Conservation (phyloP, 352 stramenopile genomes). For the Aphanomyces cochlioides region DNA sequence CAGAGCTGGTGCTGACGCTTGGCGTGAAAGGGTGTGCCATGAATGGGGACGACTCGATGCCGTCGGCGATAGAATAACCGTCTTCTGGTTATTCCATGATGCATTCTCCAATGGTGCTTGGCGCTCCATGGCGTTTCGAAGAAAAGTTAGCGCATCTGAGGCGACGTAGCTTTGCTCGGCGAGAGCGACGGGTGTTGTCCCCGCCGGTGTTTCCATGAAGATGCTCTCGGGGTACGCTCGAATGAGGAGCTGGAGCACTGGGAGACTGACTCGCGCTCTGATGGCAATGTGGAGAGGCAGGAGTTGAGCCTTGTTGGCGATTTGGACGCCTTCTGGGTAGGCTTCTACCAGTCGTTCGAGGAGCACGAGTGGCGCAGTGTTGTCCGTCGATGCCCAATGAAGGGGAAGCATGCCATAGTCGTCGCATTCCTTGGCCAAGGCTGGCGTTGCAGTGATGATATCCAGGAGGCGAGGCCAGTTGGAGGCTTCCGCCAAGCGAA, state of each 20-base stretch:
- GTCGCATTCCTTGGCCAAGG: slow-evolving; percentile 46
- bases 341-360: slow-evolving; percentile 56
- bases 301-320: slow-evolving; percentile 60
- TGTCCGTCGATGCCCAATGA: slow-evolving; percentile 76
- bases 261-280: slow-evolving; percentile 42
- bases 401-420: slow-evolving; percentile 82
- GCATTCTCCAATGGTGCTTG: background rate
- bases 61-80: background rate
- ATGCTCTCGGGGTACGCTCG: slow-evolving; percentile 52
- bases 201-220: slow-evolving; percentile 43
- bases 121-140: slow-evolving; percentile 7
- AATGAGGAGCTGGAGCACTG: slow-evolving; percentile 54
- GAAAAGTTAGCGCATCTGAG: background rate
- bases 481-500: slow-evolving; percentile 68
- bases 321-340: slow-evolving; percentile 51
- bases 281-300: slow-evolving; percentile 81
- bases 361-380: slow-evolving; percentile 54
- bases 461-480: slow-evolving; percentile 69
- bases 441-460: slow-evolving; percentile 52
- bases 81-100: background rate
- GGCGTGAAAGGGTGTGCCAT: slow-evolving; percentile 10
- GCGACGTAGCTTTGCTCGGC: slow-evolving; percentile 36
- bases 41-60: background rate
- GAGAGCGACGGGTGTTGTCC: slow-evolving; percentile 50
- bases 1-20: background rate